Conservation (phyloP, 768 basidiomycete genomes). For the Lactarius sp. region DNA sequence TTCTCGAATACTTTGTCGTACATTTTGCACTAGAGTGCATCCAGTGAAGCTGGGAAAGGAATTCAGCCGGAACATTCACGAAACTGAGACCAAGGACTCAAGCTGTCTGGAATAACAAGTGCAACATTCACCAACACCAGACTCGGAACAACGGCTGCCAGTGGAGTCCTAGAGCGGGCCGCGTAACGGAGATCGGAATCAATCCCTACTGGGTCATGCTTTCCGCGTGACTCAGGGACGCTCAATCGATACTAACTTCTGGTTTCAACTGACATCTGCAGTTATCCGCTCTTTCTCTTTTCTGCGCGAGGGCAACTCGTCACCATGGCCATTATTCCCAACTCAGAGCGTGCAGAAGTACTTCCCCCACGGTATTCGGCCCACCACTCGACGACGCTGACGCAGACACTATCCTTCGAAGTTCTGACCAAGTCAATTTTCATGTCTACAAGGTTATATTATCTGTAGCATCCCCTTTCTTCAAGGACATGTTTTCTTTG, state of each 20-base stretch:
- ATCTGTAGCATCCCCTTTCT: constrained; percentile 8
- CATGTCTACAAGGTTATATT: constrained; percentile 1
- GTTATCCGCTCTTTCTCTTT: not conserved
- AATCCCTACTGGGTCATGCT: not conserved
- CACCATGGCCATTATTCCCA: not conserved
- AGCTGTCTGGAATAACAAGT: too few species aligned
- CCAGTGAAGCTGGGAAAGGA: too few species aligned
- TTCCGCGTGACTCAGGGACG: not conserved
- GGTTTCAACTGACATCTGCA: too few species aligned
- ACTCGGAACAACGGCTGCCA: too few species aligned
- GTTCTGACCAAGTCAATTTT: constrained; percentile 5
- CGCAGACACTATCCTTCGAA: constrained; percentile 4
- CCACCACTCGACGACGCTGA: not conserved
- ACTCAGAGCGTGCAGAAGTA: not conserved
- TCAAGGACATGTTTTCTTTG: not conserved
- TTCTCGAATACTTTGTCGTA: too few species aligned
- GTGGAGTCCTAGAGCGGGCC: too few species aligned
- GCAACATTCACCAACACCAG: too few species aligned
- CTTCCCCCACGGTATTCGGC: not conserved
- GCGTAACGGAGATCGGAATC: too few species aligned
- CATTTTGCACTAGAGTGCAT: too few species aligned
- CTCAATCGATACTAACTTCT: not conserved
- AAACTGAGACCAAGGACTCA: too few species aligned
- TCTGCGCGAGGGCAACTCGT: not conserved
- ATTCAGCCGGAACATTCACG: too few species aligned